Percentiles rank a stretch among this genome's conserved stretches.
These are phyloP conservation scores for Capsicum rhomboideum DNA, from an alignment of 257 asterid species.

Conservation along the genomic window DNA sequence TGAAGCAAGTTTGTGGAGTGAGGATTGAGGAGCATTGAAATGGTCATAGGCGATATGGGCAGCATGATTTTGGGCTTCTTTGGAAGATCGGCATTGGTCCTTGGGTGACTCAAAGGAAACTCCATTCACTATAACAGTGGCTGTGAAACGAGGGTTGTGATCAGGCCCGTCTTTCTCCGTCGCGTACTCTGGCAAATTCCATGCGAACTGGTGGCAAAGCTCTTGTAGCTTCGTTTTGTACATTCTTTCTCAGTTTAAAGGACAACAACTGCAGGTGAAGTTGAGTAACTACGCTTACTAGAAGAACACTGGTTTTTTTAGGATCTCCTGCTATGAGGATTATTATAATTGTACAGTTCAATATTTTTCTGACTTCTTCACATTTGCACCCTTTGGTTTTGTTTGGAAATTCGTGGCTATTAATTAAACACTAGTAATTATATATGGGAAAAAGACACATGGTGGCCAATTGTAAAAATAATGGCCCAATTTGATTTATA, in stretches of 20 bases:
- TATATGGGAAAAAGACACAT: no score
- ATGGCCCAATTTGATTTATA: no score
- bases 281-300: no score
- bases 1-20: not conserved
- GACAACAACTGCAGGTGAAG: no score
- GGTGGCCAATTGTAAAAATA: no score
- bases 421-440: no score
- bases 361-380: no score
- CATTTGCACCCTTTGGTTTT: no score
- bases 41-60: conserved; percentile 5
- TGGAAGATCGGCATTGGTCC: conserved; percentile 8
- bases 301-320: no score
- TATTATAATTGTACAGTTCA: no score
- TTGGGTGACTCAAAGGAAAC: conserved; percentile 28
- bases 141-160: conserved; percentile 55
- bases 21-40: not conserved
- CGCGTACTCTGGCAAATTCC: conserved; percentile 52
- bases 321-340: no score
- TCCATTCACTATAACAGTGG: conserved; percentile 34
- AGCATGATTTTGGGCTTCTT: conserved; percentile 12
- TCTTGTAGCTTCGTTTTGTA: conserved; percentile 58
- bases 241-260: conserved; percentile 15
- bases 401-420: no score
- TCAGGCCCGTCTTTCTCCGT: conserved; percentile 41
- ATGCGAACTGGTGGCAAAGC: conserved; percentile 37